A percentile compares a stretch with the other conserved stretches of the same genome.
Evolutionary conservation across 192 early-diverging fungal genomes (phyloP).

Genomic region (Coemansia sp.): DNA sequence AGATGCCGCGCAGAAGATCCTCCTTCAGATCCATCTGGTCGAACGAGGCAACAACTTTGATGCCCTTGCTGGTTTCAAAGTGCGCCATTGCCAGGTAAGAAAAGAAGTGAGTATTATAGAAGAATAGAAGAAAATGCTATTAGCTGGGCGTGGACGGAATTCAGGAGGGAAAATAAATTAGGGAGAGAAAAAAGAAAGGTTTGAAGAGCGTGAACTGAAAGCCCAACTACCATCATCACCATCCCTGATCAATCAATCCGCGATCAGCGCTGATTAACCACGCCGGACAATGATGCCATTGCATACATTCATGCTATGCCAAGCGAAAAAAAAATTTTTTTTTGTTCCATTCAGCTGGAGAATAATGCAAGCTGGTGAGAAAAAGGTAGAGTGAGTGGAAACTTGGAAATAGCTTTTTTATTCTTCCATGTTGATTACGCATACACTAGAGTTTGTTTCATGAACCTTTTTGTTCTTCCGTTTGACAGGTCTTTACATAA

Average conservation of each 20-base stretch:
- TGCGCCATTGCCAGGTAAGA: conserved; percentile 1
- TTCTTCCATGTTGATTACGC: not conserved
- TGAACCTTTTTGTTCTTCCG: too few species aligned
- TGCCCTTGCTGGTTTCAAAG: conserved; percentile 80
- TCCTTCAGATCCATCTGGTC: conserved; percentile 98
- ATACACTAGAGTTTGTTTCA: not conserved
- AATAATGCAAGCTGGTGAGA: too few species aligned
- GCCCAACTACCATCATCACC: too few species aligned
- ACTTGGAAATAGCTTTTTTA: not conserved
- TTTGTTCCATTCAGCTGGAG: too few species aligned
- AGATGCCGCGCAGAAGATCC: conserved; percentile 94
- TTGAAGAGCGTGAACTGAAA: too few species aligned
- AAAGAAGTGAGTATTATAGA: not conserved
- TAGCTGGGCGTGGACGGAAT: too few species aligned
- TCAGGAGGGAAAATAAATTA: not conserved
- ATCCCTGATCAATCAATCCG: too few species aligned
- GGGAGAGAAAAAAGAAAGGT: not conserved
- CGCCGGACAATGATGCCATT: too few species aligned
- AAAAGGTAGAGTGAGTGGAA: not conserved
- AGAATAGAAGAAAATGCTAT: not conserved
- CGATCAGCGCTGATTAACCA: too few species aligned
- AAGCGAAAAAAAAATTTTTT: too few species aligned
- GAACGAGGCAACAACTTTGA: conserved; percentile 84
- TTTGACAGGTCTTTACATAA: too few species aligned
- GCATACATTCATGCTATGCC: too few species aligned